Evolutionary conservation across 768 basidiomycete genomes (phyloP), one percentile per base, ranked within the genome.

Genomic region (Phylloporus scabripes): DNA sequence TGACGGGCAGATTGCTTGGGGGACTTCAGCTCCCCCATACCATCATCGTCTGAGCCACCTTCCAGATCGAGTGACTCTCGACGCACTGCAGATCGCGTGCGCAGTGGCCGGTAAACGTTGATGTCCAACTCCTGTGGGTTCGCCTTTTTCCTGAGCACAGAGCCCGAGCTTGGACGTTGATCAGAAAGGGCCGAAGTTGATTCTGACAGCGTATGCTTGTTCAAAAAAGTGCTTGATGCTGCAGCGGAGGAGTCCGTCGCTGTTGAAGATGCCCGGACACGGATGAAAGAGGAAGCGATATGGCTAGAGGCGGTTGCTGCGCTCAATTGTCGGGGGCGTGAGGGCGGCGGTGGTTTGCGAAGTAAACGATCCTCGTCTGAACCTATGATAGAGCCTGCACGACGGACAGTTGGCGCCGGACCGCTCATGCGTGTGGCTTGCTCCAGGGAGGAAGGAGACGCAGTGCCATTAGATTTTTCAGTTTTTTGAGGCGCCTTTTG

Each of bases 21-120:
- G 62, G 65, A 80, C 47, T 53, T 57, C 48, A 57, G 42, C 38
- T 66, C 31, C 59, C 50, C 53, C 48, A 64, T 33, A 18, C 72
- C 72, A 18, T 87, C 85, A 20, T 80, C 80, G 53, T 85, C 87
- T 7, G 80, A 85, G 20, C 74, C 63, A 50, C 87, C 85, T 59
- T 91, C 87, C 53, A 89, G 59, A 63, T 89, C 83, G 52, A 88
- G 55, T 2, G 85, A 85, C 60, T 87, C 88, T 31, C 78, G 71
- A 54, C 81, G 74, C 50, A 74, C 78, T 34, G 77, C 60, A 54
- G 70, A 77, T 29, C 80, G 76, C 6, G 74, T 81, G 42, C 62
- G 57, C 15, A 44, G 23, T 20, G 63, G 48, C 29, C 55, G 59
- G 23, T 55, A 54, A 37, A 42, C 34, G 39, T 55, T 52, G 51